Conservation (phyloP, 1,284 basidiomycete genomes). For the Exsudoporus floridanus region DNA sequence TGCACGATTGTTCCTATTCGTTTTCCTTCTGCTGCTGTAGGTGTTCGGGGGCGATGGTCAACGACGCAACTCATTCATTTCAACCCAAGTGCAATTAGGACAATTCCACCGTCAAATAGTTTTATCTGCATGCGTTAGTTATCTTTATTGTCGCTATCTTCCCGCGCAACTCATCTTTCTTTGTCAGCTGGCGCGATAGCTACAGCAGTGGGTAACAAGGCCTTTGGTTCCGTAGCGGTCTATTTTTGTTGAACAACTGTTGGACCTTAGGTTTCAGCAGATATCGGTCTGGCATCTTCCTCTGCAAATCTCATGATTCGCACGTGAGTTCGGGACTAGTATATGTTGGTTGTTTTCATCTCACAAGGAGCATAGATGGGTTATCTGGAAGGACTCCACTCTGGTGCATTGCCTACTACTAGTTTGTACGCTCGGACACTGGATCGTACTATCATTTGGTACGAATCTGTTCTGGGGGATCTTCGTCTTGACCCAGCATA, state of each 20-base stretch:
- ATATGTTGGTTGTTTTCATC: not conserved
- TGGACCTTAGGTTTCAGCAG: slow-evolving; percentile 4
- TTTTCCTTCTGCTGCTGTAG: slow-evolving; percentile 18
- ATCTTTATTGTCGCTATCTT: not conserved
- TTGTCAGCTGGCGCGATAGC: slow-evolving; percentile 2
- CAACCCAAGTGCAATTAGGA: slow-evolving; percentile 7
- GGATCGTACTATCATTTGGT: slow-evolving; percentile 22
- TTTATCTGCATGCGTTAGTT: slow-evolving; percentile 18
- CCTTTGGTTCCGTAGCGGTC: not conserved
- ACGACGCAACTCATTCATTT: not conserved
- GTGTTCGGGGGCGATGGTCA: not conserved
- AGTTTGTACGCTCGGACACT: slow-evolving; percentile 18
- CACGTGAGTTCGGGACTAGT: slow-evolving; percentile 13
- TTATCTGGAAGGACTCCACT: slow-evolving; percentile 24
- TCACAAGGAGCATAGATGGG: slow-evolving; percentile 21
- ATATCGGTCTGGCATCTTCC: slow-evolving; percentile 12
- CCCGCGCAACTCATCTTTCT: slow-evolving; percentile 1
- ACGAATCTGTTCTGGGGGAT: not conserved
- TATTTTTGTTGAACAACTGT: not conserved
- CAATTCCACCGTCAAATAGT: not conserved
- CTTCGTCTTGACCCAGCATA: not conserved
- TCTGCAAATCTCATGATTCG: slow-evolving; percentile 25
- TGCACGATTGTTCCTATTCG: slow-evolving; percentile 14
- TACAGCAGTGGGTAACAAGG: slow-evolving; percentile 11
- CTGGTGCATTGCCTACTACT: slow-evolving; percentile 14